Conservation (phyloP, 805 yeast genomes). For the Saturnispora halmiae region DNA sequence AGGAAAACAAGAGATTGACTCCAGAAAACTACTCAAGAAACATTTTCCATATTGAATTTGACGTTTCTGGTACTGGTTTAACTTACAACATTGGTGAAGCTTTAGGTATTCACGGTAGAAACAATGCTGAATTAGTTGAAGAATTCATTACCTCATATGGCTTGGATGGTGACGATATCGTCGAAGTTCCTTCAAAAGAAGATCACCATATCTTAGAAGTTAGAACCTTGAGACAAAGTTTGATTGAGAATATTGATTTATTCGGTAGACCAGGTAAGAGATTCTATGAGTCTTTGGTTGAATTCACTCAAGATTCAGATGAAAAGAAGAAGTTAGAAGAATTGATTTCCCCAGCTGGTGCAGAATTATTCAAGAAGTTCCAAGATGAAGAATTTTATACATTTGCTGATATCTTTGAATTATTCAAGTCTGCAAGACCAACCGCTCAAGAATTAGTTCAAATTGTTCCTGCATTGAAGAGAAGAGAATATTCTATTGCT, state of each 20-base stretch:
- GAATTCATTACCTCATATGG: constrained; percentile 66
- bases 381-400: constrained; percentile 78
- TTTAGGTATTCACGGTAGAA: constrained; percentile 88
- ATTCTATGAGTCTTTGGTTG: constrained; percentile 77
- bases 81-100: constrained; percentile 95
- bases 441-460: constrained; percentile 56
- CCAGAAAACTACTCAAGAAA: constrained; percentile 86
- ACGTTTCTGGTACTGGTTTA: constrained; percentile 80
- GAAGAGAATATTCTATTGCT: constrained; percentile 97
- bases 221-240: constrained; percentile 74
- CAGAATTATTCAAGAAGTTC: constrained; percentile 70
- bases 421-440: constrained; percentile 79
- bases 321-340: constrained; percentile 55
- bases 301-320: constrained; percentile 57
- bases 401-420: constrained; percentile 71
- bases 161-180: constrained; percentile 55
- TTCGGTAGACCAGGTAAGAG: constrained; percentile 95
- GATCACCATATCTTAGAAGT: constrained; percentile 49
- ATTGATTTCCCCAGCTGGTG: constrained; percentile 72
- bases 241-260: constrained; percentile 73
- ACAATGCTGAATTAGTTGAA: constrained; percentile 54
- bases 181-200: constrained; percentile 65
- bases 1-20: constrained; percentile 86
- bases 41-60: constrained; percentile 94
- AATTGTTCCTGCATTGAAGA: constrained; percentile 77